Evolutionary conservation across 2,329 filamentous ascomycete species (phyloP).

Genomic region (Lizonia empirigonia): DNA sequence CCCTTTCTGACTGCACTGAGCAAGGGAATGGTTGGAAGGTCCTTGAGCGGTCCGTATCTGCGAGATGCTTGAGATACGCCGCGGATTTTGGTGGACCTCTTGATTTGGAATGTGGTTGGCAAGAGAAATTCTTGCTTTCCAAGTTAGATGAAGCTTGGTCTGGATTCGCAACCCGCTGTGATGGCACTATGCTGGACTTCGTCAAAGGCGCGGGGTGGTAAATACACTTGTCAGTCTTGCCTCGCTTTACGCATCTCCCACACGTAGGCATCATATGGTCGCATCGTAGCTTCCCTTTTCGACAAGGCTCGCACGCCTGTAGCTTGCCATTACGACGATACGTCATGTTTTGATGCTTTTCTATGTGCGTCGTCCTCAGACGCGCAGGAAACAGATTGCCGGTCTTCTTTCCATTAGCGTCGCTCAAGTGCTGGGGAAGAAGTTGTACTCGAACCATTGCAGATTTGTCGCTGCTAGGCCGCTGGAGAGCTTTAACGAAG

Average conservation of each 20-base stretch:
- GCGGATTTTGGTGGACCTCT: not conserved
- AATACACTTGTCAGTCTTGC: conserved; percentile 38
- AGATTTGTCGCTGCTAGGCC: not conserved
- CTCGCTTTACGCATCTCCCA: conserved; percentile 39
- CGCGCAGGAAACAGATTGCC: conserved; percentile 39
- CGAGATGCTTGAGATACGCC: conserved; percentile 5
- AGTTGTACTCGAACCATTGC: conserved; percentile 15
- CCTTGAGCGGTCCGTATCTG: not conserved
- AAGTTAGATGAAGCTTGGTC: conserved; percentile 9
- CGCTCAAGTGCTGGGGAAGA: not conserved
- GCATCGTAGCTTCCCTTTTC: conserved; percentile 44
- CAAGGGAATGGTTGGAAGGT: not conserved
- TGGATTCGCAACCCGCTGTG: conserved; percentile 18
- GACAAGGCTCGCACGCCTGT: conserved; percentile 47
- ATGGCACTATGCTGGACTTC: conserved; percentile 23
- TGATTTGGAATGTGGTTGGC: not conserved
- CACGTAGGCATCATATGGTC: conserved; percentile 46
- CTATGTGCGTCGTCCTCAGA: conserved; percentile 33
- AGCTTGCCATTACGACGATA: conserved; percentile 47
- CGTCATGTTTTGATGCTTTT: conserved; percentile 33
- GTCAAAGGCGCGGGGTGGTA: conserved; percentile 47
- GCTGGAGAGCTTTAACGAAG: not conserved
- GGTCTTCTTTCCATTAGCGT: conserved; percentile 22
- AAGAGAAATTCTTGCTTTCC: not conserved
- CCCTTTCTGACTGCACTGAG: not conserved